phyloP scores from a whole-genome alignment of 176 grass and related monocot genomes.

The Cymbopogon citratus region DNA sequence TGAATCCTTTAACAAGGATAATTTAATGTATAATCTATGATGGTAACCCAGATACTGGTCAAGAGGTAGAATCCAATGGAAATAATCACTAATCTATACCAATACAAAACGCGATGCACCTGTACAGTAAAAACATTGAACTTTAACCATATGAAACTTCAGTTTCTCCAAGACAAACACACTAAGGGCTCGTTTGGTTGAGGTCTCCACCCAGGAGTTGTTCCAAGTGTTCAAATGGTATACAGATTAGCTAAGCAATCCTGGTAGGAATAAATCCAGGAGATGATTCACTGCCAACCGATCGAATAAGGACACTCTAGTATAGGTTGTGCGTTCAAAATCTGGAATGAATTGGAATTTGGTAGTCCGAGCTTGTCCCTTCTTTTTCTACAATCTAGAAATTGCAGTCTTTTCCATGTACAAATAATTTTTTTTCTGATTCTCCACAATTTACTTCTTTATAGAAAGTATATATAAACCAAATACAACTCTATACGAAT shows the following conservation, averaged over 20 bases:
- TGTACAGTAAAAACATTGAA: neutral
- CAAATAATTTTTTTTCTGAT: neutral
- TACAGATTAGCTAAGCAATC: too few relatives aligned
- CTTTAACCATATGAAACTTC: neutral
- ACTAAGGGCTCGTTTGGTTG: neutral
- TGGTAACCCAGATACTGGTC: neutral
- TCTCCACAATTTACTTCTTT: neutral
- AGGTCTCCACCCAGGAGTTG: too few relatives aligned
- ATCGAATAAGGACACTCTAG: neutral
- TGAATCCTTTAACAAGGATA: neutral
- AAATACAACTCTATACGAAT: neutral
- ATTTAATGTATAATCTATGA: neutral
- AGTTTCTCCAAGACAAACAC: neutral
- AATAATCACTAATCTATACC: slow-evolving; percentile 3
- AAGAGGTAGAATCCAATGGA: slow-evolving; percentile 1
- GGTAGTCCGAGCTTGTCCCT: neutral
- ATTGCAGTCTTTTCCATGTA: neutral
- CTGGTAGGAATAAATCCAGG: too few relatives aligned
- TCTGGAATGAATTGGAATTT: neutral
- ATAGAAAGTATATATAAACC: neutral
- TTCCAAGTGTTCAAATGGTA: too few relatives aligned
- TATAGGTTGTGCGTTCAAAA: neutral
- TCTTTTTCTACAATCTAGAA: neutral
- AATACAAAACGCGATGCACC: slow-evolving; percentile 4
- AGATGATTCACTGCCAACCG: too few relatives aligned